These are phyloP conservation scores for Collybiopsis luxurians DNA, from an alignment of 768 basidiomycete species.

Conservation along the genomic window DNA sequence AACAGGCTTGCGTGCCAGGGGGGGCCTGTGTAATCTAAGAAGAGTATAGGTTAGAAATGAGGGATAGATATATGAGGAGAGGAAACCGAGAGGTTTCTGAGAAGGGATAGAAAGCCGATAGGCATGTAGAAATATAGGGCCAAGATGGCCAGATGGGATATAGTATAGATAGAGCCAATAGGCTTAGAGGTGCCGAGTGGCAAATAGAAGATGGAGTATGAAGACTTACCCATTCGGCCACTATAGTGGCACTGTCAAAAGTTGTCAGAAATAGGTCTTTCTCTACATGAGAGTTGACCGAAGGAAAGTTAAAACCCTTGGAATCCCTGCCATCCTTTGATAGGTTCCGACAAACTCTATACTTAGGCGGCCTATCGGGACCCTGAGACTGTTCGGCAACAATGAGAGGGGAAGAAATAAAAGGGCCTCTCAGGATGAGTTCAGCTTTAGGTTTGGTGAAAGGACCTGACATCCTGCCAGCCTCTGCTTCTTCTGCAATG, in stretches of 20 bases:
- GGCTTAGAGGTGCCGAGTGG: too few relatives aligned
- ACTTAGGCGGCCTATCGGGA: constrained; percentile 13
- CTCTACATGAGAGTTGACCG: constrained; percentile 13
- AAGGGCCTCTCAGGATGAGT: constrained; percentile 10
- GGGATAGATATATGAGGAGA: not conserved
- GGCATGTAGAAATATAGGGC: too few relatives aligned
- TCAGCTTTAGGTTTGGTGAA: constrained; percentile 10
- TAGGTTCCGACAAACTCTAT: constrained; percentile 14
- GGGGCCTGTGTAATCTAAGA: constrained; percentile 27
- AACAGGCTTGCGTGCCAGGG: constrained; percentile 14
- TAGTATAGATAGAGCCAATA: too few relatives aligned
- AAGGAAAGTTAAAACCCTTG: not conserved
- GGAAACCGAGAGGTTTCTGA: too few relatives aligned
- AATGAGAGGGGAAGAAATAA: constrained; percentile 18
- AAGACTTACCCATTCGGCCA: constrained; percentile 14
- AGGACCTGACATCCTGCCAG: constrained; percentile 13
- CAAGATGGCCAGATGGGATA: too few relatives aligned
- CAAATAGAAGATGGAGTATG: not conserved
- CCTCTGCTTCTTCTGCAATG: constrained; percentile 12
- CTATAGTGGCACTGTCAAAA: constrained; percentile 9
- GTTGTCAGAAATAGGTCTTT: constrained; percentile 15
- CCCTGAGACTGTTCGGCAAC: constrained; percentile 12
- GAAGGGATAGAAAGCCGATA: too few relatives aligned
- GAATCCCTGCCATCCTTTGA: constrained; percentile 10
- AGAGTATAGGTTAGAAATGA: not conserved